phyloP scores from a whole-genome alignment of 805 yeast genomes.

The Wilhelminamyces savonicus region DNA sequence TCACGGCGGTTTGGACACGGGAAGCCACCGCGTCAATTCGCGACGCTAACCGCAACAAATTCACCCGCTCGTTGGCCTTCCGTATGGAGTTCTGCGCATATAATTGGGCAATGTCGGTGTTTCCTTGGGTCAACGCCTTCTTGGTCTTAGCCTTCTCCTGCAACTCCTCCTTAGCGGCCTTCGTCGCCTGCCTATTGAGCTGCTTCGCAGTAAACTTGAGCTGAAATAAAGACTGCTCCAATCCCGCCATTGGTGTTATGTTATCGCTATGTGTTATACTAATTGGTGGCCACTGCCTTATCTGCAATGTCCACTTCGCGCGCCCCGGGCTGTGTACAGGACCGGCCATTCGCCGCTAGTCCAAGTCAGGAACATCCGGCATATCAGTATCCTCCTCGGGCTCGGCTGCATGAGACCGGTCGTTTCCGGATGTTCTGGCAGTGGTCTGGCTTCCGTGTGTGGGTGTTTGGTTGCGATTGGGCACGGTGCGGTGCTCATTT shows the following conservation, averaged over 20 bases:
- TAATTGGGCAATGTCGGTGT: slow-evolving; percentile 85
- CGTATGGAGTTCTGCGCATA: slow-evolving; percentile 96
- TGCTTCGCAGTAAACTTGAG: slow-evolving; percentile 83
- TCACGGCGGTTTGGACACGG: slow-evolving; percentile 94
- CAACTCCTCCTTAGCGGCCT: slow-evolving; percentile 85
- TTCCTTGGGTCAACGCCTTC: slow-evolving; percentile 80
- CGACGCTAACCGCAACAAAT: slow-evolving; percentile 74
- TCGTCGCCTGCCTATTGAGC: slow-evolving; percentile 80
- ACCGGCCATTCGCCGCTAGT: no score
- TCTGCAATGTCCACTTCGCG: no score
- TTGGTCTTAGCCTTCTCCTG: slow-evolving; percentile 84
- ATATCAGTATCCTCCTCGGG: no score
- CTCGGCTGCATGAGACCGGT: no score
- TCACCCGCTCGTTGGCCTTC: slow-evolving; percentile 80
- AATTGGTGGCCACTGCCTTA: neutral
- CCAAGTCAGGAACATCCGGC: no score
- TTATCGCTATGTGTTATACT: neutral
- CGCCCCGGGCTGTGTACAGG: no score
- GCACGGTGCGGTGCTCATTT: no score
- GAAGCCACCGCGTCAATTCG: slow-evolving; percentile 95
- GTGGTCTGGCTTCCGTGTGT: no score
- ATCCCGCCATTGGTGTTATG: slow-evolving; percentile 15
- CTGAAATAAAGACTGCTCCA: slow-evolving; percentile 24
- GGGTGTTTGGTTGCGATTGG: no score
- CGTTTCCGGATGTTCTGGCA: no score